phyloP scores from a whole-genome alignment of 2,329 filamentous ascomycete species.

The Aspergillus amoenus region DNA sequence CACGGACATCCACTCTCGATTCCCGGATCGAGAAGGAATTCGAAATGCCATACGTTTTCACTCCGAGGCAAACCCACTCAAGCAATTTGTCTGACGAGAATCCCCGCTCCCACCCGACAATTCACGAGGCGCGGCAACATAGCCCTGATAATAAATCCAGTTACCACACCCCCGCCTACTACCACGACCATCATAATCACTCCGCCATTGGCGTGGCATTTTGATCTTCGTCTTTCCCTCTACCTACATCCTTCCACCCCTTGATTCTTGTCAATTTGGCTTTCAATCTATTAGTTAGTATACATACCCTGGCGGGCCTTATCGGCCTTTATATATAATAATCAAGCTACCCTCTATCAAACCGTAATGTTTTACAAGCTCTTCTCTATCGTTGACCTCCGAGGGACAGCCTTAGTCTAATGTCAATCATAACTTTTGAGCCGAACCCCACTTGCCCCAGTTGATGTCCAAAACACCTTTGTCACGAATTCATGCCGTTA shows the following conservation, averaged over 20 bases:
- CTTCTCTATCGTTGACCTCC: too few relatives aligned
- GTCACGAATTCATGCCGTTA: too few relatives aligned
- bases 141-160: slow-evolving; percentile 8
- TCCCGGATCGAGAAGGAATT: slow-evolving; percentile 9
- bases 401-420: too few relatives aligned
- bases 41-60: slow-evolving; percentile 8
- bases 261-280: not conserved
- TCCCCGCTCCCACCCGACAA: slow-evolving; percentile 13
- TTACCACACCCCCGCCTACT: slow-evolving; percentile 6
- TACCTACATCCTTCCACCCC: not conserved
- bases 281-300: not conserved
- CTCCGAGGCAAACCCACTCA: slow-evolving; percentile 1
- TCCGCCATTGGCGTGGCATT: slow-evolving; percentile 34
- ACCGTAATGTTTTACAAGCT: not conserved
- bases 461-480: not conserved
- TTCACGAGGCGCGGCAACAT: slow-evolving; percentile 13
- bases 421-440: not conserved
- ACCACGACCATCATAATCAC: slow-evolving; percentile 20
- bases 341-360: not conserved
- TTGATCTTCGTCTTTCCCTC: slow-evolving; percentile 13
- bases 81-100: slow-evolving; percentile 15
- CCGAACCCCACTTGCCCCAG: not conserved
- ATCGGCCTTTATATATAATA: not conserved
- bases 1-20: slow-evolving; percentile 15
- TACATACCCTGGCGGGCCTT: not conserved